Evolutionary conservation across 768 basidiomycete genomes (phyloP).

Genomic region (Sporobolomyces roseus): DNA sequence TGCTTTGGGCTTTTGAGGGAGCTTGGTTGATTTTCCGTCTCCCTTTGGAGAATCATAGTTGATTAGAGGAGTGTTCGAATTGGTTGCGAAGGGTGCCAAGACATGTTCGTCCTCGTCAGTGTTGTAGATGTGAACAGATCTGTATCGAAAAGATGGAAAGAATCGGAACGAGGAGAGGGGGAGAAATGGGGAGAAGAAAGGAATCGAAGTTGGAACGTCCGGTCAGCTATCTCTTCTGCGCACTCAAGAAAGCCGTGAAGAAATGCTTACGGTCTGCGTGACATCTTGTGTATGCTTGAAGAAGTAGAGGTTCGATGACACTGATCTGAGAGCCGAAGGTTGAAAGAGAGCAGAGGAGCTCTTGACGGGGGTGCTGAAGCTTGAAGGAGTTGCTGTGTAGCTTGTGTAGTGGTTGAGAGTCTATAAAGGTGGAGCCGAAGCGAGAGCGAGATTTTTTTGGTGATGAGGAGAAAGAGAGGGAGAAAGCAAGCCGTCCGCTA

Average conservation of each 20-base stretch:
- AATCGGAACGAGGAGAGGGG: not conserved
- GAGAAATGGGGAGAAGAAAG: not conserved
- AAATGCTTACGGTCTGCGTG: slow-evolving; percentile 15
- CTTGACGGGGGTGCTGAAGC: no score
- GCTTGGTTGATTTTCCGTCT: slow-evolving; percentile 5
- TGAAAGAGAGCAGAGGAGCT: no score
- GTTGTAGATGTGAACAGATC: slow-evolving; percentile 13
- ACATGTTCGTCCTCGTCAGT: slow-evolving; percentile 18
- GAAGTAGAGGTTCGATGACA: not conserved
- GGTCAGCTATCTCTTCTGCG: not conserved
- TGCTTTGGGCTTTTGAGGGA: slow-evolving; percentile 22
- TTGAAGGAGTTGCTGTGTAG: no score
- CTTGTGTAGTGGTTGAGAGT: no score
- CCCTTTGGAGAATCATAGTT: not conserved
- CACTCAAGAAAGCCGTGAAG: not conserved
- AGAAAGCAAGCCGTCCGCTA: no score
- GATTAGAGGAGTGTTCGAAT: slow-evolving; percentile 3
- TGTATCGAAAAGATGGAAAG: not conserved
- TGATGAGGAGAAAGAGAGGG: no score
- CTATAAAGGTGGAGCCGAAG: no score
- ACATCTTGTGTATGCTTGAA: not conserved
- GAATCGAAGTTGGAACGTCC: no score
- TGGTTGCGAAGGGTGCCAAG: not conserved
- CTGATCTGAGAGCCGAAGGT: no score
- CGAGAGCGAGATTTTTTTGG: no score